These are phyloP conservation scores for Citrus sp. DNA, from an alignment of 345 rosid genomes.

Conservation along the genomic window DNA sequence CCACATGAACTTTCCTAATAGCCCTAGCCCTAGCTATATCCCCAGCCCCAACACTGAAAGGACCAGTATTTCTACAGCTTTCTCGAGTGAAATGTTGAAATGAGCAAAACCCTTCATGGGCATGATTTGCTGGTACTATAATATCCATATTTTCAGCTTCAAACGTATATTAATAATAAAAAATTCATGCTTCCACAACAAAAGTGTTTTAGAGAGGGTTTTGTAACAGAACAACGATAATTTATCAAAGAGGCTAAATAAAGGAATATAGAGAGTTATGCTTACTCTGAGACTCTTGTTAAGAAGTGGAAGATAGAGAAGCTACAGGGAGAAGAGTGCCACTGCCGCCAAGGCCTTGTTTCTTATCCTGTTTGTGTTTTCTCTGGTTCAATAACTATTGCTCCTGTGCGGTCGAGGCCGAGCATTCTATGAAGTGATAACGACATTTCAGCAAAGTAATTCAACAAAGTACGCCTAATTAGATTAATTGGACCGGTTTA, in stretches of 20 bases:
- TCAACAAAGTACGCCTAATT: background rate
- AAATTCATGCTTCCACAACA: background rate
- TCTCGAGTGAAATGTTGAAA: slow-evolving; percentile 43
- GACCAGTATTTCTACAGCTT: slow-evolving; percentile 23
- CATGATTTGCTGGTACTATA: slow-evolving; percentile 40
- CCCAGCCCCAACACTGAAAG: slow-evolving; percentile 22
- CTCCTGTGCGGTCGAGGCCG: background rate
- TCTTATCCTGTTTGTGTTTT: slow-evolving; percentile 28
- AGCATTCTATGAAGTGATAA: background rate
- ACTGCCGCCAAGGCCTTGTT: slow-evolving; percentile 10
- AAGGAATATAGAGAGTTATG: background rate
- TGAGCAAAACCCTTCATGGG: slow-evolving; percentile 58
- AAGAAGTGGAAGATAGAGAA: background rate
- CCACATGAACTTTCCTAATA: slow-evolving; percentile 12
- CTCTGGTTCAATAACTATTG: background rate
- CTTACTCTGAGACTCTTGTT: slow-evolving; percentile 7
- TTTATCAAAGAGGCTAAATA: background rate
- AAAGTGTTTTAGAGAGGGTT: slow-evolving; percentile 7
- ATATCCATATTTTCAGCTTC: slow-evolving; percentile 43
- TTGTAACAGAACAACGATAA: background rate
- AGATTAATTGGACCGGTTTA: background rate
- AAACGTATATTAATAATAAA: background rate
- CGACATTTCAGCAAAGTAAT: background rate
- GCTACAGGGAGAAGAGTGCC: background rate
- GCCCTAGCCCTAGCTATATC: slow-evolving; percentile 16